A percentile compares a stretch with the other conserved stretches of the same genome.
These are phyloP conservation scores for Bryum argenteum DNA, from an alignment of 225 moss, liverwort and hornwort genomes.

Conservation along the genomic window DNA sequence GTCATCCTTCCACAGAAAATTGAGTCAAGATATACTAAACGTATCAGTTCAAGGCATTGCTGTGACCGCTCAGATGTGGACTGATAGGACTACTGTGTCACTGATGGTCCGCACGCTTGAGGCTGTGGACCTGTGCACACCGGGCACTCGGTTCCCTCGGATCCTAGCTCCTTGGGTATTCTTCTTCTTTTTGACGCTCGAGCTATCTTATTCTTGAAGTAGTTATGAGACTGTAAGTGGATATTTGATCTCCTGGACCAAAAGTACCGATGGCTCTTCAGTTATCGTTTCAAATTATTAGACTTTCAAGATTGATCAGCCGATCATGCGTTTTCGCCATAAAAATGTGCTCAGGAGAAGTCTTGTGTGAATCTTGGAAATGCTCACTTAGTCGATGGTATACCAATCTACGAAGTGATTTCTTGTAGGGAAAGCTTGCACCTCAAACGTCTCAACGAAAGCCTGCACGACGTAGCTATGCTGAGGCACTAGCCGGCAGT, in stretches of 20 bases:
- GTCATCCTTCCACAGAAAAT: slow-evolving; percentile 35
- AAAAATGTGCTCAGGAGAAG: neutral
- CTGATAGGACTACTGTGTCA: slow-evolving; percentile 49
- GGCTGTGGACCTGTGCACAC: slow-evolving; percentile 64
- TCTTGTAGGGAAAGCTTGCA: slow-evolving; percentile 62
- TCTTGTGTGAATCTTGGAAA: slow-evolving; percentile 6
- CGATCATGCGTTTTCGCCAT: slow-evolving; percentile 6
- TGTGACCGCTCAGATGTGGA: slow-evolving; percentile 61
- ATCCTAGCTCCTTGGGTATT: slow-evolving; percentile 64
- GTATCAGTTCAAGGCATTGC: slow-evolving; percentile 63
- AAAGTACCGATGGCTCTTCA: slow-evolving; percentile 3
- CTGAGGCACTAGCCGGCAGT: slow-evolving; percentile 64
- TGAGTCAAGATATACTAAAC: slow-evolving; percentile 57
- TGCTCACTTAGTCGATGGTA: neutral
- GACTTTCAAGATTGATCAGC: slow-evolving; percentile 9
- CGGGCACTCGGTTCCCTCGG: slow-evolving; percentile 59
- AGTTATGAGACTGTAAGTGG: neutral
- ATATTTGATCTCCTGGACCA: slow-evolving; percentile 8
- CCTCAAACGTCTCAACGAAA: slow-evolving; percentile 52
- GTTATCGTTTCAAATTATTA: neutral
- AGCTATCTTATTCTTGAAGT: slow-evolving; percentile 22
- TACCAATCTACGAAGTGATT: slow-evolving; percentile 14
- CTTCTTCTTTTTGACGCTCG: neutral
- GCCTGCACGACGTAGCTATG: slow-evolving; percentile 57
- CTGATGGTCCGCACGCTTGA: slow-evolving; percentile 67